Evolutionary conservation across 2,329 filamentous ascomycete genomes (phyloP), one percentile per base, ranked within the genome.

Genomic region (Alternaria gansuensis): DNA sequence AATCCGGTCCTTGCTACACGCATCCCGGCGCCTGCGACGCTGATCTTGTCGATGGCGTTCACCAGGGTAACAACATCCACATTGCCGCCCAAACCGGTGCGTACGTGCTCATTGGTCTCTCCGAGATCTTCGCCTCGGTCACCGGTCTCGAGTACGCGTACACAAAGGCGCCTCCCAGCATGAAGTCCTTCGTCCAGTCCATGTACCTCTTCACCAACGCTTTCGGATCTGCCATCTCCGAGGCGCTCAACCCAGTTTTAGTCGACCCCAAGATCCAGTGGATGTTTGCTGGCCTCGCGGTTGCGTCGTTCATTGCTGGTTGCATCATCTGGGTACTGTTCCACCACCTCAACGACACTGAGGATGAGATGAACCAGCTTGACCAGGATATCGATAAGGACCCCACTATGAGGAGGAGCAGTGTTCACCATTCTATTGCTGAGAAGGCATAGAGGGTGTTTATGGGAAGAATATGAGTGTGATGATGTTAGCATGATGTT

Each of bases 211-310:
- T 88, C 64, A 87, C 85, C 63, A 86, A 83, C 63, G 86, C 85
- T 6, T 83, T 88, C 54, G 85, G 84, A 7, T 82, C 85, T 1
- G 86, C 86, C 54, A 81, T 91, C 26, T 85, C 84, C 8, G 86
- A 89, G 72, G 88, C 87, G 0, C 78, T 91, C 9, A 84, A 85
- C 17, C 85, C 87, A 0, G 80, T 83, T 3, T 82, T 86, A 2
- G 83, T 84, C 59, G 85, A 91, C 66, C 89, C 89, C 4, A 83
- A 86, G 62, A 86, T 90, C 66, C 68, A 88, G 63, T 90, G 87
- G 87, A 87, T 90, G 86, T 78, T 71, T 67, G 72, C 73, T 40
- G 71, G 75, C 54, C 57, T 78, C 36, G 72, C 73, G 5, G 62
- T 71, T 28, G 50, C 66, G 1, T 69, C 65, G 14, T 76, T 77